Percentiles rank a stretch among this genome's conserved stretches.
These are phyloP conservation scores for Debaryomyces udenii DNA, from an alignment of 1,139 yeast species.

Conservation along the genomic window DNA sequence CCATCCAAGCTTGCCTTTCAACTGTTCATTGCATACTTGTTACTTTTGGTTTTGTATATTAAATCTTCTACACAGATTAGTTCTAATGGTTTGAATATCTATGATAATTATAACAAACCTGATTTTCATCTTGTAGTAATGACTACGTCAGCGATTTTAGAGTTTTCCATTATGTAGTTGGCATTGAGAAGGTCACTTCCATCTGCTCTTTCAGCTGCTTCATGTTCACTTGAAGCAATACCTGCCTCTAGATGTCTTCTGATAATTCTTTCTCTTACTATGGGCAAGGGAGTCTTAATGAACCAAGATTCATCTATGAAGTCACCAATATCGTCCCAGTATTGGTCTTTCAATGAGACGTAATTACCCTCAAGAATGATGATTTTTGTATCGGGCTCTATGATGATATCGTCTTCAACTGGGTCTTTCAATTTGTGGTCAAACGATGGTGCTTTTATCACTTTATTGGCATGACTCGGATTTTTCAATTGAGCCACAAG, in stretches of 20 bases:
- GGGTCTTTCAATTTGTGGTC: constrained; percentile 77
- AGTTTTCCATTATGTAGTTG: constrained; percentile 48
- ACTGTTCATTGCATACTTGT: constrained; percentile 6
- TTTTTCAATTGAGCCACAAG: constrained; percentile 26
- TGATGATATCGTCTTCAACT: constrained; percentile 48
- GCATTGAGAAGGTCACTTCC: constrained; percentile 76
- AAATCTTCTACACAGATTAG: constrained; percentile 1
- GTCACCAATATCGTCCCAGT: constrained; percentile 50
- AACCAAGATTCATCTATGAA: constrained; percentile 50
- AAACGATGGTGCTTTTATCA: constrained; percentile 65
- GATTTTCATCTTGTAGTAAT: constrained; percentile 15
- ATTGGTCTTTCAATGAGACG: constrained; percentile 49
- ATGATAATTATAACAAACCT: too few species aligned
- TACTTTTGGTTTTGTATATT: constrained; percentile 9
- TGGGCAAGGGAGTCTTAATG: constrained; percentile 44
- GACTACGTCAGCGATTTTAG: constrained; percentile 27
- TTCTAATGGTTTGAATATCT: too few species aligned
- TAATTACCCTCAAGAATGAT: constrained; percentile 71
- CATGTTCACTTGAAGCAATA: constrained; percentile 54
- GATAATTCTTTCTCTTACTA: constrained; percentile 63
- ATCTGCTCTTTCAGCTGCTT: constrained; percentile 65
- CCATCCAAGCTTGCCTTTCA: constrained; percentile 2
- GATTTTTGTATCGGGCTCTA: constrained; percentile 48
- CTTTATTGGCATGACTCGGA: constrained; percentile 22
- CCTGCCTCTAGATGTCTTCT: constrained; percentile 74